Evolutionary conservation across 768 basidiomycete species (phyloP), one percentile per base, ranked within the genome.

Genomic region (Astraeus odoratus): DNA sequence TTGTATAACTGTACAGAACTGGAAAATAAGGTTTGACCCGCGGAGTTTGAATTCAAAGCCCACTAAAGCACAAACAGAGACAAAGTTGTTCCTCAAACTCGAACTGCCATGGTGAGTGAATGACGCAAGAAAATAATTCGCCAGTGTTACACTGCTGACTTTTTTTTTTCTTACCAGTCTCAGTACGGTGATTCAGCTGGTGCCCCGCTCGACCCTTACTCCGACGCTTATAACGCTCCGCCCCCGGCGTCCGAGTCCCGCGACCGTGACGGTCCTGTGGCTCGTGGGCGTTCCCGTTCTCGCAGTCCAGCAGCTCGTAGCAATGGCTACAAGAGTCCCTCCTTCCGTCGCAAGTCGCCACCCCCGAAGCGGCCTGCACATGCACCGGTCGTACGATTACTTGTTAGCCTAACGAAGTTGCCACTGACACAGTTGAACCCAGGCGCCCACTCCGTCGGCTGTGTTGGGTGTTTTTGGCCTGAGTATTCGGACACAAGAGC

Each of bases 381-480:
- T 63, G 81, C 81, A n/a, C 83, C 84, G 19, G 73, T 83, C 66
- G 84, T 87, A 62, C 50, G 84, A 79, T 48, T 39, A 30, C 51
- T 27, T 49, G 38, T n/a, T 15, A 40, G 18, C 24, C 26, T 47
- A 56, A 42, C 46, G 47, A 44, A 39, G 50, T 33, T 53, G 42
- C 45, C 51, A 47, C 63, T 46, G 69, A 75, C 51, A 77, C 62
- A 46, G 53, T 34, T 59, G 61, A 51, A 64, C 73, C 72, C 76
- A 90, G 87, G 86, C 85, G 54, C 89, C 90, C 39, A 85, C 83
- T 63, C 87, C 92, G 18, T 84, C 86, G 55, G 83, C 76, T 49
- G 92, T 95, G 25, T 75, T 99, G 50, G 95, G 95, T 47, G 92
- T 97, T n/a, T 99, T 98, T 54, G 95, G 95, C n/a, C 70, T 98